Conservation (phyloP, 2,329 filamentous ascomycete genomes). For the Magnaporthiopsis rhizophila region DNA sequence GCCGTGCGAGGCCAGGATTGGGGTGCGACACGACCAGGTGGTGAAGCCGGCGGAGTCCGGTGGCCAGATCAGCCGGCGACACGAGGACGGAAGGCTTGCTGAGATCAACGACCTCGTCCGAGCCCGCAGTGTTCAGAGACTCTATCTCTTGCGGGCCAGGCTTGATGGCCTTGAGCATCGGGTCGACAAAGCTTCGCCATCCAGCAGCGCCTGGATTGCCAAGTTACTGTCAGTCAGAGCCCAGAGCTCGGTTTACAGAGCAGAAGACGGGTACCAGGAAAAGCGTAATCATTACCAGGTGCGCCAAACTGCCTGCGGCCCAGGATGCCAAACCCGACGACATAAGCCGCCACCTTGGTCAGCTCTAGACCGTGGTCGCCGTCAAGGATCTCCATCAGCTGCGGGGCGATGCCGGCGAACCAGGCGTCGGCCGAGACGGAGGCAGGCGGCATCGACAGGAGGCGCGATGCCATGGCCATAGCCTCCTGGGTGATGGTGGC, state of each 20-base stretch:
- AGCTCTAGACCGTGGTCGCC: constrained; percentile 50
- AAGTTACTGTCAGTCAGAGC: neutral
- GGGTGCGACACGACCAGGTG: constrained; percentile 55
- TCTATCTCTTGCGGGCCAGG: constrained; percentile 18
- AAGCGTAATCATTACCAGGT: constrained; percentile 44
- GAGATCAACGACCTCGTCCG: constrained; percentile 34
- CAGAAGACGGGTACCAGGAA: too few relatives aligned
- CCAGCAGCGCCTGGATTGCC: constrained; percentile 42
- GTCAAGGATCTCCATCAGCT: constrained; percentile 55
- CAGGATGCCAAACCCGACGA: constrained; percentile 60
- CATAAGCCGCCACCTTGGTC: constrained; percentile 49
- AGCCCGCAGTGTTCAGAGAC: neutral
- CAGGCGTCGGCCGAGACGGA: constrained; percentile 47
- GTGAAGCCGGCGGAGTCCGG: constrained; percentile 46
- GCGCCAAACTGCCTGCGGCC: constrained; percentile 56
- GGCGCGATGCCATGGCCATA: constrained; percentile 51
- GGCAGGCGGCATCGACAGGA: constrained; percentile 53
- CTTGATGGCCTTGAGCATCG: constrained; percentile 45
- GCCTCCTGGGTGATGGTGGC: constrained; percentile 62
- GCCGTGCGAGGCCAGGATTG: constrained; percentile 55
- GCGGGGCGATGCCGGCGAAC: constrained; percentile 52
- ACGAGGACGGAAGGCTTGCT: constrained; percentile 36
- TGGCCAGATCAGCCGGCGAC: constrained; percentile 35
- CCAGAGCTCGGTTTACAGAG: too few relatives aligned
- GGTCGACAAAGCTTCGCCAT: constrained; percentile 54